phyloP scores from a whole-genome alignment of 192 early-diverging fungal species.

The Funneliformis mosseae region DNA sequence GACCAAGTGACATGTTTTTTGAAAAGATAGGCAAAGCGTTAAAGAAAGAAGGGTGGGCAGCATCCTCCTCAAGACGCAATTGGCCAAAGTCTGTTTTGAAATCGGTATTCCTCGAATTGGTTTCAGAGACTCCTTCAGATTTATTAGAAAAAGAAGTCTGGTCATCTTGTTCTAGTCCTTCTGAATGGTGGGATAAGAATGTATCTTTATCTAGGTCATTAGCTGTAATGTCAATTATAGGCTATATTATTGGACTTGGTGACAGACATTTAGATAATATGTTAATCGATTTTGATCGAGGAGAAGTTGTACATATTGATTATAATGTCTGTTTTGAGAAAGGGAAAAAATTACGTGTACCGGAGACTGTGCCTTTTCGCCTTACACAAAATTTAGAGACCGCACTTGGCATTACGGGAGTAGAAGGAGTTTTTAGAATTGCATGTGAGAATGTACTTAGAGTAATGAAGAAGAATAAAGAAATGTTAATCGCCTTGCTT shows the following conservation, averaged over 20 bases:
- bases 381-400: conserved; percentile 87
- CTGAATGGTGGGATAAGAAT: conserved; percentile 77
- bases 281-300: conserved; percentile 76
- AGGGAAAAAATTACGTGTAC: conserved; percentile 81
- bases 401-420: conserved; percentile 82
- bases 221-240: conserved; percentile 84
- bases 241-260: conserved; percentile 89
- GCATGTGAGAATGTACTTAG: conserved; percentile 77
- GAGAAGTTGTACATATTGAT: conserved; percentile 94
- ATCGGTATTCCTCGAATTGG: conserved; percentile 63
- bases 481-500: conserved; percentile 82
- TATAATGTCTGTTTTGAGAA: conserved; percentile 96
- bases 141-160: conserved; percentile 70
- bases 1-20: conserved; percentile 74
- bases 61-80: conserved; percentile 58
- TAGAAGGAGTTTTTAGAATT: conserved; percentile 79
- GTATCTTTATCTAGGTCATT: conserved; percentile 76
- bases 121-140: conserved; percentile 64
- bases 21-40: conserved; percentile 67
- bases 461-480: conserved; percentile 78
- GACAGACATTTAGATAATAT: conserved; percentile 96
- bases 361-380: conserved; percentile 92
- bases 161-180: conserved; percentile 59
- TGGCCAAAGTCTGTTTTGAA: conserved; percentile 68
- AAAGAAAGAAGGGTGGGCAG: conserved; percentile 54